Conservation (phyloP, 805 yeast genomes). For the Cephaloascus albidus region DNA sequence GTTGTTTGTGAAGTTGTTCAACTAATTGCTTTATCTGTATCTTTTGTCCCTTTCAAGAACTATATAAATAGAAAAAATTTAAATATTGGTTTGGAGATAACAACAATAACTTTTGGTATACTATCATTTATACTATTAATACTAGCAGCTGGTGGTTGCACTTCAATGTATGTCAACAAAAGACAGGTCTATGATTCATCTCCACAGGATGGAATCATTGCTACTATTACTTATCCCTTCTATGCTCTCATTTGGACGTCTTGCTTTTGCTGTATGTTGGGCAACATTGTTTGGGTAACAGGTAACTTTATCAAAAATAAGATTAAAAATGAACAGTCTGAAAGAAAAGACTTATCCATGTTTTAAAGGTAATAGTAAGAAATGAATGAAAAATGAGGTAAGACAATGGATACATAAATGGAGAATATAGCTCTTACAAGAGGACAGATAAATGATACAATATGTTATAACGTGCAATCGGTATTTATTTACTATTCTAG, state of each 20-base stretch:
- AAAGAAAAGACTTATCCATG: not conserved
- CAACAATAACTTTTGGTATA: not conserved
- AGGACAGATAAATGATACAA: too few species aligned
- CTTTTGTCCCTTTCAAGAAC: not conserved
- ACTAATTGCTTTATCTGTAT: not conserved
- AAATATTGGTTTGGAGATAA: not conserved
- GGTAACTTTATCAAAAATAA: not conserved
- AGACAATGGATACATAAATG: too few species aligned
- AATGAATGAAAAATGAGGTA: too few species aligned
- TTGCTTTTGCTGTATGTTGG: not conserved
- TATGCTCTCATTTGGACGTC: not conserved
- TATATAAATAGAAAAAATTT: not conserved
- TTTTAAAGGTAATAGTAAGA: too few species aligned
- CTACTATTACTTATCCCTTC: not conserved
- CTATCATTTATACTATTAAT: not conserved
- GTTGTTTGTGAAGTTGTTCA: not conserved
- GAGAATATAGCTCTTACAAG: too few species aligned
- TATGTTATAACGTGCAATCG: too few species aligned
- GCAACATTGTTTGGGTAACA: not conserved
- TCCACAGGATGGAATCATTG: not conserved
- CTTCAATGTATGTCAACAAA: not conserved
- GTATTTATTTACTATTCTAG: too few species aligned
- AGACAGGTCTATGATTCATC: not conserved
- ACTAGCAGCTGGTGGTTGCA: not conserved
- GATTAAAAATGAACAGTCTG: too few species aligned